Evolutionary conservation across 2,329 filamentous ascomycete species (phyloP), one percentile per base, ranked within the genome.

Genomic region (Alternaria burnsii): DNA sequence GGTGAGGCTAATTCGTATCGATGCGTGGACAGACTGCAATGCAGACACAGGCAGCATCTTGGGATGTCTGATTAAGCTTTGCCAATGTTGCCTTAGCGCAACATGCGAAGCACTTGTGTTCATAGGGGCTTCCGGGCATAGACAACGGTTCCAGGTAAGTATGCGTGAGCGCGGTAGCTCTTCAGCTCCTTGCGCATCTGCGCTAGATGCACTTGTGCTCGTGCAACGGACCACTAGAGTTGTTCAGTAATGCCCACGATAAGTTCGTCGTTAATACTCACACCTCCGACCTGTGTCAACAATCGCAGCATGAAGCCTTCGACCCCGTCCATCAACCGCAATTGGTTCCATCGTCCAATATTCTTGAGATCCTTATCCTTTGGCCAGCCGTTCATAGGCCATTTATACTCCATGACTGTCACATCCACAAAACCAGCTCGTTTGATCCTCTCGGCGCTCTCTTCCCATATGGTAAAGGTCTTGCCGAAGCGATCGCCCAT

Each of bases 401-500:
- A 77, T 55, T 77, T 75, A 57, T 71, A 78, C 14, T 57, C 32
- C 6, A 72, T 61, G 38, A 76, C 74, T 1, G 65, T 62, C 1
- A 79, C 71, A 52, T 79, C 75, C 8, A 77, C 72, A 34, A 78
- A 79, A 1, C 77, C 77, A 0, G 76, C 75, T 16, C 44, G 54
- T 28, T 71, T 63, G 61, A 81, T 69, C 10, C 71, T 58, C 40
- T 70, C 66, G 53, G 76, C 77, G 11, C 66, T 69, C 48, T 79
- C 74, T 41, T 69, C 63, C 75, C 73, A 77, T 26, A 78, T 76
- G 36, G 68, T 71, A 42, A 79, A 78, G 44, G 60, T 69, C 63
- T 79, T 80, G 38, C 76, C 80, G 44, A 78, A 78, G 36, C 62
- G 76, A 36, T 78, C 61, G 1, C 79, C 80, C 65, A 77, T 71